These are phyloP conservation scores for Abrus pulchellus DNA, from an alignment of 306 rosid genomes.

Conservation along the genomic window DNA sequence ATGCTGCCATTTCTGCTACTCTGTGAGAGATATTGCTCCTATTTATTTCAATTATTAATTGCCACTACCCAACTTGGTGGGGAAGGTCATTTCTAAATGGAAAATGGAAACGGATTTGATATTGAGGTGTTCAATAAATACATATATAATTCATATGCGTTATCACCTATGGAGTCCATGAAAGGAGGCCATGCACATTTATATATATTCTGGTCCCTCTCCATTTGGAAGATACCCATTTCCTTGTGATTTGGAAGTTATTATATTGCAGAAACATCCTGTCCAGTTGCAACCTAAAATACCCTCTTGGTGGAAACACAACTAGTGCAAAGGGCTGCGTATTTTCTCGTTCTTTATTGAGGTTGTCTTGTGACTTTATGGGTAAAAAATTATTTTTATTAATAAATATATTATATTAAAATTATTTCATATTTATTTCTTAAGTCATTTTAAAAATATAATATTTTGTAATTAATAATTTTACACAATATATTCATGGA, in stretches of 20 bases:
- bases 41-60: not conserved
- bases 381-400: too few relatives aligned
- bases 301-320: slow-evolving; percentile 25
- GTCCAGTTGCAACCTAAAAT: slow-evolving; percentile 19
- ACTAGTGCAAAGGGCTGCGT: not conserved
- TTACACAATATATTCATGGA: too few relatives aligned
- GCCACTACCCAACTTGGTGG: too few relatives aligned
- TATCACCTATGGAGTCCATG: too few relatives aligned
- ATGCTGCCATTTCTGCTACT: not conserved
- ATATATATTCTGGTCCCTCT: slow-evolving; percentile 19
- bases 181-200: slow-evolving; percentile 8
- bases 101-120: slow-evolving; percentile 12
- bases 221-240: slow-evolving; percentile 12
- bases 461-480: too few relatives aligned
- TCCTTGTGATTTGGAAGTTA: slow-evolving; percentile 6
- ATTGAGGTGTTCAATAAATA: not conserved
- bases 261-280: not conserved
- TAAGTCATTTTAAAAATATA: too few relatives aligned
- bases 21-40: not conserved
- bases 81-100: not conserved
- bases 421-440: too few relatives aligned
- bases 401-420: too few relatives aligned
- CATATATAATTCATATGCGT: too few relatives aligned
- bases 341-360: not conserved
- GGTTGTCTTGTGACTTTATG: too few relatives aligned